phyloP scores from a whole-genome alignment of 179 eudicot genomes.

The Beta corolliflora region DNA sequence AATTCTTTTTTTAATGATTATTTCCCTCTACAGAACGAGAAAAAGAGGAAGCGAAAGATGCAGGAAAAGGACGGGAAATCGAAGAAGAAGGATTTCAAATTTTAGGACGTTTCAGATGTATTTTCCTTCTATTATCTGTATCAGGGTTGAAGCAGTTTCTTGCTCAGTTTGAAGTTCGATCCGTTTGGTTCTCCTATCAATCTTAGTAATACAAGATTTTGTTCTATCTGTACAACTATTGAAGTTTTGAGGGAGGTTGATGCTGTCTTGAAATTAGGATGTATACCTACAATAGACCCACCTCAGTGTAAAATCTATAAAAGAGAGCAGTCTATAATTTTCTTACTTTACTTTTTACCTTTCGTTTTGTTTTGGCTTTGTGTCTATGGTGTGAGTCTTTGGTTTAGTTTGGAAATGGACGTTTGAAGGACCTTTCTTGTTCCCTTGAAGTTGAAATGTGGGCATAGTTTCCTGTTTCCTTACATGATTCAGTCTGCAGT shows the following conservation, averaged over 20 bases:
- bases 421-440: neutral
- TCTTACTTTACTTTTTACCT: too few relatives aligned
- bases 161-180: neutral
- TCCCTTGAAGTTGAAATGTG: neutral
- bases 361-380: neutral
- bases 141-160: neutral
- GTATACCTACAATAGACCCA: neutral
- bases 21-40: conserved; percentile 34
- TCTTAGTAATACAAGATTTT: neutral
- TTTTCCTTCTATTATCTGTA: neutral
- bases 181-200: neutral
- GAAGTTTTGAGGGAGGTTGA: conserved; percentile 4
- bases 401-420: neutral
- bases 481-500: neutral
- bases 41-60: conserved; percentile 41
- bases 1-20: neutral
- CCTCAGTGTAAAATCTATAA: conserved; percentile 3
- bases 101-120: conserved; percentile 20
- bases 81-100: conserved; percentile 43
- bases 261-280: conserved; percentile 1
- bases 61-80: conserved; percentile 42
- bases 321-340: neutral
- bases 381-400: neutral
- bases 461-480: neutral
- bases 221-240: neutral